Conservation (phyloP, 805 yeast genomes). For the Wickerhamomyces rabaulensis region DNA sequence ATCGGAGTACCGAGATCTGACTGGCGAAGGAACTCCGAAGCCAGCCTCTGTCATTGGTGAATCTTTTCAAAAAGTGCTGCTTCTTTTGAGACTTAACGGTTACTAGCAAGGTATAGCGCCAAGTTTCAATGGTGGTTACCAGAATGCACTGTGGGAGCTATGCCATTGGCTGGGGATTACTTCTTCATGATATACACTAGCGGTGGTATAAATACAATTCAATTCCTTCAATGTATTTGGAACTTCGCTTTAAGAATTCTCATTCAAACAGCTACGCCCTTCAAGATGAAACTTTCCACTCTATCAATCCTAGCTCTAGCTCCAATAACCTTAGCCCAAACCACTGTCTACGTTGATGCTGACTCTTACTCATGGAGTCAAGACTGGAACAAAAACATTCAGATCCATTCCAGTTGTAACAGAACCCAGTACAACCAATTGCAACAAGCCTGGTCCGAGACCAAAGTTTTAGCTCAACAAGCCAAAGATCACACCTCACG, state of each 20-base stretch:
- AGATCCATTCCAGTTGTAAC: slow-evolving; percentile 17
- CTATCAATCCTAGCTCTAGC: background rate
- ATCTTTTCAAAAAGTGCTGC: no score
- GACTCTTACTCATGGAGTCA: slow-evolving; percentile 12
- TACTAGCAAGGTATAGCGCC: background rate
- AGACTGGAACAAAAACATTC: slow-evolving; percentile 15
- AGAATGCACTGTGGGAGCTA: background rate
- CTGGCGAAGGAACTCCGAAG: no score
- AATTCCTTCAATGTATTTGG: background rate
- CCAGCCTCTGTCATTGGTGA: no score
- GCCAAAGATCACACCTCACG: slow-evolving; percentile 32
- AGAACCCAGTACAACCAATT: slow-evolving; percentile 14
- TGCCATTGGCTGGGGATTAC: background rate
- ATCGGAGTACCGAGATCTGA: no score
- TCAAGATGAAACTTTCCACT: background rate
- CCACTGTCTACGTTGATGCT: slow-evolving; percentile 9
- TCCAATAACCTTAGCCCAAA: slow-evolving; percentile 6
- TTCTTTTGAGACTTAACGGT: no score
- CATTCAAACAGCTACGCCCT: no score
- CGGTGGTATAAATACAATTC: background rate
- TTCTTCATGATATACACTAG: no score
- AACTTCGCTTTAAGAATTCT: no score
- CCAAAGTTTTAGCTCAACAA: slow-evolving; percentile 27
- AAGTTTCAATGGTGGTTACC: background rate
- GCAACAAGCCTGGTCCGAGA: slow-evolving; percentile 26